Evolutionary conservation across 164 flowering plant genomes (phyloP), one percentile per base, ranked within the genome.

Genomic region (Protea cynaroides): DNA sequence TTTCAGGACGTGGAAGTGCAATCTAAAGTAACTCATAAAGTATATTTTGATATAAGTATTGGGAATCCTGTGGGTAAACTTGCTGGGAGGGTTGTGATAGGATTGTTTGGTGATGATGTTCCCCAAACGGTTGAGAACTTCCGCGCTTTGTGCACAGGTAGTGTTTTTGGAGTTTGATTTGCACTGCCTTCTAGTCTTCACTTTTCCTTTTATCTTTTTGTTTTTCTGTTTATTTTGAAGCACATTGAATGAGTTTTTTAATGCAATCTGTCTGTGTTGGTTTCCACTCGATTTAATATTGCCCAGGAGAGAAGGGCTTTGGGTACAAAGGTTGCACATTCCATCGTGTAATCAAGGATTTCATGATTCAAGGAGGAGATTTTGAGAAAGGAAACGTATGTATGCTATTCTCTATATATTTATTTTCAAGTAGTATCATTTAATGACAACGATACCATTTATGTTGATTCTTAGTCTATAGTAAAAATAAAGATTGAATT

Each of bases 61-160:
- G 97, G 97, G 25, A 86, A 94, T 75, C 97, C 97, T 13, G 88
- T 80, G 0, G 99, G 97, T 58, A 83, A 81, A 68, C 63, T 74
- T 43, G 93, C 64, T 57, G 96, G 97, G 25, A 86, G 96, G 80
- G 77, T 94, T 76, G 97, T 89, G 58, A 88, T 94, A 62, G 99
- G 99, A 21, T 75, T 94, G 72, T 94, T 61, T 75, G 99, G 96
- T 70, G 97, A 94, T 72, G 97, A 86, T 64, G 96, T 91, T 57
- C 99, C 99, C 22, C 92, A 88, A 79, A 94, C 99, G 6, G 88
- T 80, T 0, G 97, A 92, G 78, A 94, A 89, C 43, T 94, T 94
- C 79, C 89, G 97, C 47, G 99, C 99, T 59, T 75, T 94, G 23
- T 95, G 97, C 79, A 89, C 94, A 79, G 99, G 99, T 89, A 64